phyloP scores from a whole-genome alignment of 495 filamentous ascomycete species.

The Penicillium nucicola region DNA sequence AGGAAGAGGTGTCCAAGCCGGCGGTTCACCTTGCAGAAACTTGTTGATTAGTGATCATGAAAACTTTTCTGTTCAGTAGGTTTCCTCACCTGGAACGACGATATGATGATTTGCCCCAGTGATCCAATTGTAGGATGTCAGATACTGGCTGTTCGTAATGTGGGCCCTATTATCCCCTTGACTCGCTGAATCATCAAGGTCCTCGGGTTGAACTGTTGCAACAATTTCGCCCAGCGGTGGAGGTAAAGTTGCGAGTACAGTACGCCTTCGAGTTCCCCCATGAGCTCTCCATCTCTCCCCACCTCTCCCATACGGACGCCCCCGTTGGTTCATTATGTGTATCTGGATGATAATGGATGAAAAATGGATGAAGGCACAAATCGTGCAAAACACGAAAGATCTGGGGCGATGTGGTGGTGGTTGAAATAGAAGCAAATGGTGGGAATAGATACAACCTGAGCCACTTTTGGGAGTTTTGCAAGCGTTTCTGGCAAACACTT shows the following conservation, averaged over 20 bases:
- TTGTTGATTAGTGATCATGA: background rate
- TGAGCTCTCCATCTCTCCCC: too few relatives aligned
- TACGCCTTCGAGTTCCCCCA: too few relatives aligned
- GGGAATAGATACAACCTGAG: too few relatives aligned
- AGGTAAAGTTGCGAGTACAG: background rate
- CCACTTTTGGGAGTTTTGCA: too few relatives aligned
- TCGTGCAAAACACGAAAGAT: too few relatives aligned
- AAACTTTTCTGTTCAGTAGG: conserved; percentile 38
- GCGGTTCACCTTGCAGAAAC: conserved; percentile 47
- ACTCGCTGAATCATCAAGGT: conserved; percentile 10
- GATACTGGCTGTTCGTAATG: conserved; percentile 22
- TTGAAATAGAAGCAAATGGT: too few relatives aligned
- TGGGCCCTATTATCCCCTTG: background rate
- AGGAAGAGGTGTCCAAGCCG: conserved; percentile 54
- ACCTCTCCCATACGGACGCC: too few relatives aligned
- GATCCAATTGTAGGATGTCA: conserved; percentile 57
- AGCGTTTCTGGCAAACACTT: too few relatives aligned
- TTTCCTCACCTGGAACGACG: conserved; percentile 52
- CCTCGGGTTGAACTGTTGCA: conserved; percentile 12
- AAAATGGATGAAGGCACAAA: too few relatives aligned
- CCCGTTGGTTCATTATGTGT: too few relatives aligned
- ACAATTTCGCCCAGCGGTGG: conserved; percentile 22
- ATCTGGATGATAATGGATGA: too few relatives aligned
- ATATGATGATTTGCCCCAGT: conserved; percentile 37
- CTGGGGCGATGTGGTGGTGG: too few relatives aligned